Conservation (phyloP, 768 basidiomycete species). For the Mycena indigotica region DNA sequence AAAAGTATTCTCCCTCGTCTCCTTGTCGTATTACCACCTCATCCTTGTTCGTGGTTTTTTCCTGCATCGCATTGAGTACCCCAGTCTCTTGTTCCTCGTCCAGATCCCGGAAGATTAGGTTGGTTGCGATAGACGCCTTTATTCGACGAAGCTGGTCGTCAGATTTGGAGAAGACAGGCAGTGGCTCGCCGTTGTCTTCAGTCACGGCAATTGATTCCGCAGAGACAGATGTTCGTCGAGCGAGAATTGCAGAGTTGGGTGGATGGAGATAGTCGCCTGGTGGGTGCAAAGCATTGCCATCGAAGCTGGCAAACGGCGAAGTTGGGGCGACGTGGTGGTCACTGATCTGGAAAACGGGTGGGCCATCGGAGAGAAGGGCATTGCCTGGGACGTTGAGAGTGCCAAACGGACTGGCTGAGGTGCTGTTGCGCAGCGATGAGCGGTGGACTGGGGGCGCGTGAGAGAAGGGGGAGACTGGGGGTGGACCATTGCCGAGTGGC, state of each 20-base stretch:
- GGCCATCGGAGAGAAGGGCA: conserved; percentile 60
- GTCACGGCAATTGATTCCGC: conserved; percentile 94
- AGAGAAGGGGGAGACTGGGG: conserved; percentile 59
- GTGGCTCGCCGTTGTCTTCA: conserved; percentile 61
- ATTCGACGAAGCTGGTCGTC: conserved; percentile 86
- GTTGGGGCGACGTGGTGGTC: conserved; percentile 62
- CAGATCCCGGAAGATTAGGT: conserved; percentile 94
- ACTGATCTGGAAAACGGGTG: conserved; percentile 63
- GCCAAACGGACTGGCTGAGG: conserved; percentile 72
- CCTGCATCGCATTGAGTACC: conserved; percentile 94
- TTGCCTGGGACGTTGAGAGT: conserved; percentile 82
- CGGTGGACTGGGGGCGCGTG: conserved; percentile 48
- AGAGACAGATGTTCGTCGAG: conserved; percentile 90
- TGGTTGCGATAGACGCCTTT: conserved; percentile 80
- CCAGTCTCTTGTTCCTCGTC: conserved; percentile 95
- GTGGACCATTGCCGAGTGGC: conserved; percentile 42
- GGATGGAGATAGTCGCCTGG: conserved; percentile 72
- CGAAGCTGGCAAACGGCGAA: conserved; percentile 60
- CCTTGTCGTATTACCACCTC: conserved; percentile 97
- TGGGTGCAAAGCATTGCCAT: conserved; percentile 49
- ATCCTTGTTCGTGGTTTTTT: conserved; percentile 66
- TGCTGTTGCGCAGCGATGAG: conserved; percentile 57
- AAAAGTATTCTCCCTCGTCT: conserved; percentile 96
- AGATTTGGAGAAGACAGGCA: conserved; percentile 79
- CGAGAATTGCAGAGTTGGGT: conserved; percentile 77